Evolutionary conservation across 2,329 filamentous ascomycete species (phyloP), one percentile per base, ranked within the genome.

Genomic region (Verticillium dahliae): DNA sequence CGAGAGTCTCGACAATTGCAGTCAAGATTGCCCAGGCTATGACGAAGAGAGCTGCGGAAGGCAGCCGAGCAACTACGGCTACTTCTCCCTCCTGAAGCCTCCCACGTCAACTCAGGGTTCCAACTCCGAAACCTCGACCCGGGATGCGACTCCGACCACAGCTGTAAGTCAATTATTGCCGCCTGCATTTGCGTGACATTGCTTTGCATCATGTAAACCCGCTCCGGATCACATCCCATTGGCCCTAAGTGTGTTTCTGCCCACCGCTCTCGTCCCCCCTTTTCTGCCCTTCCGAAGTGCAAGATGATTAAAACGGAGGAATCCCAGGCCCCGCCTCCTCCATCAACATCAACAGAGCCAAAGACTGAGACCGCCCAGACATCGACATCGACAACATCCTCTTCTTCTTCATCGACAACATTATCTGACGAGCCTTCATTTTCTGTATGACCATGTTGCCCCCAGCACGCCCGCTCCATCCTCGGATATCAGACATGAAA

Each of bases 21-120:
- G 80, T 65, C 72, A 72, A 0, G 58, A 74, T 15, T 94, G 90
- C 67, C 89, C 89, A 9, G 90, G 89, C n/a, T 94, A 82, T 69
- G 84, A 84, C 0, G 38, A 59, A 1, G 64, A 65, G 41, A 74
- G 78, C 11, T 94, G 90, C 69, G 90, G 90, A n/a, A 60, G 62
- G n/a, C 60, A 60, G 15, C 64, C 64, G 27, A 62, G 57, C 56
- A 69, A 87, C 3, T 94, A 78, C 68, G 88, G 86, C 58, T 94
- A 94, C 71, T 80, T 93, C 60, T 68, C 78, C 31, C 73, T 90
- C 14, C 72, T 70, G 60, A 77, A 75, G 35, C 62, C 75, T 14
- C 83, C 88, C 3, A 55, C 41, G 6, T 59, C 58, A 14, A 59
- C 58, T 2, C 58, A 59, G 45, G 58, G 14, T 31, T 39, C 39